phyloP scores from a whole-genome alignment of 2,329 filamentous ascomycete species.

The Colletotrichum orchidophilum region DNA sequence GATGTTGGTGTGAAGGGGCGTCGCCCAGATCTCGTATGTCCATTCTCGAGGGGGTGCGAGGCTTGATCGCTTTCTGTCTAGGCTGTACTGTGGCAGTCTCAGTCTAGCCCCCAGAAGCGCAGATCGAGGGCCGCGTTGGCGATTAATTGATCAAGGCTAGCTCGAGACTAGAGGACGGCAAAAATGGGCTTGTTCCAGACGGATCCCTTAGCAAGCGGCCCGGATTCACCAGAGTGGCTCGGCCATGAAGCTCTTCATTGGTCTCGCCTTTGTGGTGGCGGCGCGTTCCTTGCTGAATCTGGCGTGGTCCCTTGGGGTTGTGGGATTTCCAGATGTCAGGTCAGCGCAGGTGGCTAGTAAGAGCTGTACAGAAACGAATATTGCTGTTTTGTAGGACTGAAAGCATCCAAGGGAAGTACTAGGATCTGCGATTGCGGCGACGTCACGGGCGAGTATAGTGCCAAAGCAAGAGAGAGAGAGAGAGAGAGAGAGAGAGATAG shows the following conservation, averaged over 20 bases:
- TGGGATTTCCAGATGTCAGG: neutral
- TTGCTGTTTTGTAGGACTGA: slow-evolving; percentile 15
- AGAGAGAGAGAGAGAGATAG: neutral
- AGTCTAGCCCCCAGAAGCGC: neutral
- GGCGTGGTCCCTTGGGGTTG: slow-evolving; percentile 3
- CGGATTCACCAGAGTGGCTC: slow-evolving; percentile 30
- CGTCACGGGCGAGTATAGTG: slow-evolving; percentile 1
- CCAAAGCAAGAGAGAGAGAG: neutral
- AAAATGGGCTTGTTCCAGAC: slow-evolving; percentile 24
- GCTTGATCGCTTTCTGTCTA: slow-evolving; percentile 25
- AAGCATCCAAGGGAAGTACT: neutral
- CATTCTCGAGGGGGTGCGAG: slow-evolving; percentile 24
- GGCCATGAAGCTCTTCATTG: slow-evolving; percentile 23
- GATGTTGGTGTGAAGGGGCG: slow-evolving; percentile 28
- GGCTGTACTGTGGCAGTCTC: slow-evolving; percentile 14
- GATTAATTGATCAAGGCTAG: slow-evolving; percentile 14
- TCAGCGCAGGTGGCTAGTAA: slow-evolving; percentile 10
- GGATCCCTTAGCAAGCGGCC: slow-evolving; percentile 19
- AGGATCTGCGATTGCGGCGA: neutral
- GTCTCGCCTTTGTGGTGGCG: slow-evolving; percentile 9
- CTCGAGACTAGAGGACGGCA: slow-evolving; percentile 4
- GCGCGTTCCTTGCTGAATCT: slow-evolving; percentile 24
- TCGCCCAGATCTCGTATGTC: slow-evolving; percentile 1
- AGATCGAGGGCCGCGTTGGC: slow-evolving; percentile 13
- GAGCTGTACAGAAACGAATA: slow-evolving; percentile 4